A percentile compares a stretch with the other conserved stretches of the same genome.
These are phyloP conservation scores for Barnettozyma salicaria DNA, from an alignment of 805 yeast species.

Conservation along the genomic window DNA sequence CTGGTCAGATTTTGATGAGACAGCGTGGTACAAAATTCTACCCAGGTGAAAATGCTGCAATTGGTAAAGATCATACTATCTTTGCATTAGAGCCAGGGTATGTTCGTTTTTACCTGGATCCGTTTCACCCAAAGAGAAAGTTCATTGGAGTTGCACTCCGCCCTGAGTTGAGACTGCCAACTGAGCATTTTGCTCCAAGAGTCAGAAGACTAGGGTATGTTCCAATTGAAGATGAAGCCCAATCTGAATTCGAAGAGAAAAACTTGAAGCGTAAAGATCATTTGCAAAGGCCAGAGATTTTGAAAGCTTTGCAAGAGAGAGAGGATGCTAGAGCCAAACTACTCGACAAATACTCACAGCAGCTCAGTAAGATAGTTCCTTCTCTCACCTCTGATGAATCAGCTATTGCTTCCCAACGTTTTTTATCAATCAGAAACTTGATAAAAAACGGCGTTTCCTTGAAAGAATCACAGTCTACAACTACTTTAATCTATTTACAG, in stretches of 20 bases:
- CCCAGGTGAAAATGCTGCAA: slow-evolving; percentile 88
- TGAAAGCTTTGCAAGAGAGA: slow-evolving; percentile 36
- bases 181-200: slow-evolving; percentile 87
- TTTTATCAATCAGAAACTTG: slow-evolving; percentile 47
- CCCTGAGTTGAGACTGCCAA: slow-evolving; percentile 62
- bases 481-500: slow-evolving; percentile 46
- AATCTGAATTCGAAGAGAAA: slow-evolving; percentile 53
- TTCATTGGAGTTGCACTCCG: slow-evolving; percentile 82
- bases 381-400: slow-evolving; percentile 29
- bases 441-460: slow-evolving; percentile 52
- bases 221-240: slow-evolving; percentile 42
- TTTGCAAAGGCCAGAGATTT: slow-evolving; percentile 47
- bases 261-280: slow-evolving; percentile 64
- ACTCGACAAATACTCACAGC: slow-evolving; percentile 27
- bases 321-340: slow-evolving; percentile 32
- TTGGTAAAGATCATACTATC: slow-evolving; percentile 92
- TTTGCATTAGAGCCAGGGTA: slow-evolving; percentile 90
- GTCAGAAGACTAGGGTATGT: slow-evolving; percentile 76
- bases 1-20: slow-evolving; percentile 85
- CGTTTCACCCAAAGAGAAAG: slow-evolving; percentile 90
- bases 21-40: slow-evolving; percentile 93
- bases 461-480: slow-evolving; percentile 52
- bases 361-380: slow-evolving; percentile 24
- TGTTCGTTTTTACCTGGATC: slow-evolving; percentile 87
- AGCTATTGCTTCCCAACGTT: slow-evolving; percentile 43